Evolutionary conservation across 2,329 filamentous ascomycete genomes (phyloP).

Genomic region (Stemphylium beticola): DNA sequence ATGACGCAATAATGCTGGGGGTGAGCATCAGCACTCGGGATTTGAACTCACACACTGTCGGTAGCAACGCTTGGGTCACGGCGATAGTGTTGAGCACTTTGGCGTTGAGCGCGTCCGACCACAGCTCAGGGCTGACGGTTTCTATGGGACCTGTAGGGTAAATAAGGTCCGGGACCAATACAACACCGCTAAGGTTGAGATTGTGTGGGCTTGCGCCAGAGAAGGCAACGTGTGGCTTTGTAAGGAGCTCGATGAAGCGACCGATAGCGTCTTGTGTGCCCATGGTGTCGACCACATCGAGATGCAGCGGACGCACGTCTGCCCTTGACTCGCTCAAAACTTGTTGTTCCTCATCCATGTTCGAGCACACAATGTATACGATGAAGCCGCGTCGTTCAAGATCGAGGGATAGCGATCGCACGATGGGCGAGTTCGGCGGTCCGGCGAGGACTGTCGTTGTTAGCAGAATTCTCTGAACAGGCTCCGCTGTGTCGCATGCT

Average conservation of each 20-base stretch:
- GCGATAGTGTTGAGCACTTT: conserved; percentile 89
- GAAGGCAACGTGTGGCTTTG: conserved; percentile 76
- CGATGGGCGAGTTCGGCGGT: conserved; percentile 83
- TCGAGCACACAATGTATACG: conserved; percentile 87
- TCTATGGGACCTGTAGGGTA: conserved; percentile 86
- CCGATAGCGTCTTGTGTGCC: conserved; percentile 72
- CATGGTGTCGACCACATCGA: conserved; percentile 82
- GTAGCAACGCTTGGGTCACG: conserved; percentile 83
- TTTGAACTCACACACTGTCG: conserved; percentile 59
- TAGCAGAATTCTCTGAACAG: conserved; percentile 4
- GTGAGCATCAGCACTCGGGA: conserved; percentile 77
- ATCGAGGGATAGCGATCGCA: conserved; percentile 81
- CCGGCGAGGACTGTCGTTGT: conserved; percentile 75
- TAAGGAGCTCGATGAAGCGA: conserved; percentile 73
- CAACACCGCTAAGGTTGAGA: conserved; percentile 76
- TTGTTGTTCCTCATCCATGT: conserved; percentile 80
- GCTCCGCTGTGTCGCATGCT: background rate
- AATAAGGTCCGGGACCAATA: conserved; percentile 79
- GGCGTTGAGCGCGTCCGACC: conserved; percentile 90
- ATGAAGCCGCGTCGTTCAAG: conserved; percentile 91
- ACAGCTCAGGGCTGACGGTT: conserved; percentile 80
- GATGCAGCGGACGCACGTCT: conserved; percentile 80
- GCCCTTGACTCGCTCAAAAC: conserved; percentile 77
- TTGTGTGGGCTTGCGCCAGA: conserved; percentile 77
- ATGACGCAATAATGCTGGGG: conserved; percentile 78